Evolutionary conservation across 2,329 filamentous ascomycete genomes (phyloP).

Genomic region (Chaetomium olivaceum): DNA sequence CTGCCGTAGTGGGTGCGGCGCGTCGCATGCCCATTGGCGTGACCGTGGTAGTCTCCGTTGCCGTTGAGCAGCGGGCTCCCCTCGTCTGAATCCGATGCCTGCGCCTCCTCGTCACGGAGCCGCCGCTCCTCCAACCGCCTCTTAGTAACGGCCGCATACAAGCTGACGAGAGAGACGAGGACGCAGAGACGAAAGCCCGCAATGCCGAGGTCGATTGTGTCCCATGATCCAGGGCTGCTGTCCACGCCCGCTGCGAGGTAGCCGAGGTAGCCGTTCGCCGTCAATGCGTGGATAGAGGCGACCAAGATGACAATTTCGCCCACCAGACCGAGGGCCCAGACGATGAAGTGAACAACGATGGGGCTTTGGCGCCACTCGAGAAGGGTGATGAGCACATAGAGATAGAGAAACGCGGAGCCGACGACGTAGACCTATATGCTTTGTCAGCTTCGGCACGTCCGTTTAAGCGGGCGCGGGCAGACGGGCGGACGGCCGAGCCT

Average conservation of each 20-base stretch:
- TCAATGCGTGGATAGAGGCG: constrained; percentile 68
- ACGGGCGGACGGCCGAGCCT: background rate
- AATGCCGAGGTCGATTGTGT: constrained; percentile 65
- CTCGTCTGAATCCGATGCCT: constrained; percentile 50
- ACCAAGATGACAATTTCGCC: constrained; percentile 73
- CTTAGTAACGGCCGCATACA: constrained; percentile 56
- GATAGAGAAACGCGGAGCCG: constrained; percentile 82
- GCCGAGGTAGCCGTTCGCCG: constrained; percentile 44
- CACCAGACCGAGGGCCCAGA: constrained; percentile 73
- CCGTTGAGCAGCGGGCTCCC: constrained; percentile 62
- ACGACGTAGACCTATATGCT: constrained; percentile 75
- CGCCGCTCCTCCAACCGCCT: constrained; percentile 46
- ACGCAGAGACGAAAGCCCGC: constrained; percentile 69
- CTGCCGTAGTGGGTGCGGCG: constrained; percentile 33
- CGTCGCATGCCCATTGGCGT: constrained; percentile 25
- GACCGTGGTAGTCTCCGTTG: constrained; percentile 39
- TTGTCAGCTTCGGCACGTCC: constrained; percentile 20
- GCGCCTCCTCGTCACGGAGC: constrained; percentile 46
- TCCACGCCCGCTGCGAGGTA: constrained; percentile 43
- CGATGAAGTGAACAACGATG: constrained; percentile 73
- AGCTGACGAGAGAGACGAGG: constrained; percentile 46
- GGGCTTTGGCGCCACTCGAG: constrained; percentile 82
- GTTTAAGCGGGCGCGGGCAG: background rate
- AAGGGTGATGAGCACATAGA: constrained; percentile 81
- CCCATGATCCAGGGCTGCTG: constrained; percentile 49